These are phyloP conservation scores for Cinnamomum micranthum DNA, from an alignment of 164 flowering plant species.

Conservation along the genomic window DNA sequence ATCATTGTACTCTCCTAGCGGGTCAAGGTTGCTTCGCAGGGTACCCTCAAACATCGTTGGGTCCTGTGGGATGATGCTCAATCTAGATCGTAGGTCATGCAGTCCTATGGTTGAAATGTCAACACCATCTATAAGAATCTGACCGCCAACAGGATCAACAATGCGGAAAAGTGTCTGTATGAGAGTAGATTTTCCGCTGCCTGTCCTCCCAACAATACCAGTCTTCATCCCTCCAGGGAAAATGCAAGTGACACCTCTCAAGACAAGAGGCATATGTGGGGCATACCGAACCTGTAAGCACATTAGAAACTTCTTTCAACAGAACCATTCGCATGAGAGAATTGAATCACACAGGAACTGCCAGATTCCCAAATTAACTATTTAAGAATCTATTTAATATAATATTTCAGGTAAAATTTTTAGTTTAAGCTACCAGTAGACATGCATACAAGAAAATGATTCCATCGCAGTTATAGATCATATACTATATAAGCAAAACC, in stretches of 20 bases:
- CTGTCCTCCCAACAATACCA: conserved; percentile 49
- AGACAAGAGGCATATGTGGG: conserved; percentile 40
- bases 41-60: conserved; percentile 51
- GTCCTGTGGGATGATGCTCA: conserved; percentile 47
- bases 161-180: conserved; percentile 39
- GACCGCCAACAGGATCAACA: conserved; percentile 38
- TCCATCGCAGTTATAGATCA: too few species aligned
- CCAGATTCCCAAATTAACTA: too few species aligned
- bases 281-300: conserved; percentile 38
- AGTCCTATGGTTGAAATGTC: conserved; percentile 37
- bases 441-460: too few species aligned
- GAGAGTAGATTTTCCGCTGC: conserved; percentile 46
- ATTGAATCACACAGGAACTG: not conserved
- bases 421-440: too few species aligned
- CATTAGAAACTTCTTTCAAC: not conserved
- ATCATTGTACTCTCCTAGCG: conserved; percentile 37
- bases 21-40: conserved; percentile 39
- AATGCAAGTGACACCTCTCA: conserved; percentile 34
- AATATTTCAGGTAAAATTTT: too few species aligned
- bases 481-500: too few species aligned
- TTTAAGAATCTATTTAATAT: not conserved
- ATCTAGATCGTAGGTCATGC: conserved; percentile 39
- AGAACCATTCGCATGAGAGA: not conserved
- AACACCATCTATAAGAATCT: conserved; percentile 33
- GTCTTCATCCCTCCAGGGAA: conserved; percentile 35